A percentile compares a stretch with the other conserved stretches of the same genome.
Conservation (phyloP, 2,329 filamentous ascomycete species). For the Pleurostoma richardsiae region DNA sequence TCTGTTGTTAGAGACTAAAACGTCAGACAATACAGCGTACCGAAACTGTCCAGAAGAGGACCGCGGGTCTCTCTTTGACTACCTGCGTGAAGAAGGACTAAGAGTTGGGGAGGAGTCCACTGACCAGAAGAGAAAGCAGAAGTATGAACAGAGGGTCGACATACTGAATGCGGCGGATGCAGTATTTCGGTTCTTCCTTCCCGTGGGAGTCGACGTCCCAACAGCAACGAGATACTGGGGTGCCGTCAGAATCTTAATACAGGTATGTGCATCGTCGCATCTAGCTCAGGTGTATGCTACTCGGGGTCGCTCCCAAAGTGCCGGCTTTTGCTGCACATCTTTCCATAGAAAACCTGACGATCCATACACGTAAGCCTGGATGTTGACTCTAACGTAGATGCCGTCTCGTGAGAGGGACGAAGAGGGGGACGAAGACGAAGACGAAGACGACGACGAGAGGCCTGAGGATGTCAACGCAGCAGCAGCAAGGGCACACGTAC, state of each 20-base stretch:
- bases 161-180: constrained; percentile 33
- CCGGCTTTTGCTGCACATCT: background rate
- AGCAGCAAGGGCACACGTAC: background rate
- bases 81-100: constrained; percentile 14
- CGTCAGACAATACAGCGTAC: constrained; percentile 12
- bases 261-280: constrained; percentile 7
- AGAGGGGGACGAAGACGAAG: background rate
- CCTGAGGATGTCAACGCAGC: background rate
- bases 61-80: constrained; percentile 12
- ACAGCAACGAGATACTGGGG: constrained; percentile 39
- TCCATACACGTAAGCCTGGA: background rate
- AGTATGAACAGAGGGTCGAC: constrained; percentile 27
- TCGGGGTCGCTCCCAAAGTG: background rate
- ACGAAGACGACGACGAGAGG: background rate
- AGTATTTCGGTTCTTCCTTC: constrained; percentile 37
- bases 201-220: constrained; percentile 24
- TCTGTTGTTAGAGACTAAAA: constrained; percentile 4
- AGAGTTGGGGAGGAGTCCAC: constrained; percentile 6
- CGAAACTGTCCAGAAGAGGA: constrained; percentile 7
- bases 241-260: constrained; percentile 16
- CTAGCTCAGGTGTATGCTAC: too few relatives aligned
- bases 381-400: background rate
- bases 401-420: background rate
- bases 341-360: background rate
- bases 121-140: constrained; percentile 15